Evolutionary conservation across 805 yeast genomes (phyloP).

Genomic region (Wickerhamomyces alni): DNA sequence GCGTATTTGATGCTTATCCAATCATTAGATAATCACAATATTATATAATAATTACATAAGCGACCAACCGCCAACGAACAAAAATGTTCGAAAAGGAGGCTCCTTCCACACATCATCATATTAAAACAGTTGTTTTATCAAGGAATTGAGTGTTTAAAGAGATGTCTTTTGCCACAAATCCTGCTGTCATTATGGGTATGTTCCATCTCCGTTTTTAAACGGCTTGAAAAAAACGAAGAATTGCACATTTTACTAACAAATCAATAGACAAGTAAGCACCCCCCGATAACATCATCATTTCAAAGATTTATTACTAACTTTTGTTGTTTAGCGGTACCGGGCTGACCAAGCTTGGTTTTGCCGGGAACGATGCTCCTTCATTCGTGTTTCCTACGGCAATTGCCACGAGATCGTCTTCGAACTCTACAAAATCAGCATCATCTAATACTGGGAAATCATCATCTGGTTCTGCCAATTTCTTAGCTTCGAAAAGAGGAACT

Average conservation of each 20-base stretch:
- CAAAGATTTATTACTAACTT: conserved; percentile 10
- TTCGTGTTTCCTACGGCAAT: conserved; percentile 97
- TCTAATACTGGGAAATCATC: conserved; percentile 16
- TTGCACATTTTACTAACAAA: too few species aligned
- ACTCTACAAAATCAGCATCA: conserved; percentile 42
- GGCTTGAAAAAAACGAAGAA: too few species aligned
- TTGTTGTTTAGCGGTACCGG: conserved; percentile 83
- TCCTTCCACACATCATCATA: background rate
- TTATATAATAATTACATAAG: too few species aligned
- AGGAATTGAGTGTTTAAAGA: too few species aligned
- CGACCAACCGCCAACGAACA: background rate
- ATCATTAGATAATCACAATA: background rate
- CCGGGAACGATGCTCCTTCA: conserved; percentile 97
- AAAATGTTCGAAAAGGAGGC: background rate
- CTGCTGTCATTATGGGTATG: conserved; percentile 95
- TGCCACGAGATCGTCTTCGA: conserved; percentile 55
- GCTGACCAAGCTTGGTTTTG: conserved; percentile 93
- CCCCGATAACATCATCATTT: background rate
- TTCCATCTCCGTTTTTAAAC: conserved; percentile 20
- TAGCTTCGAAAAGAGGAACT: conserved; percentile 67
- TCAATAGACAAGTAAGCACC: conserved; percentile 18
- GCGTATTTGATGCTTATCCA: background rate
- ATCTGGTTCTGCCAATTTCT: conserved; percentile 36
- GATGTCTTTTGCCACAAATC: conserved; percentile 42
- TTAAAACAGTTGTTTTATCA: background rate